Base-by-base conservation (phyloP, 163 green algal species). In the Coccomyxa subellipsoidea region DNA sequence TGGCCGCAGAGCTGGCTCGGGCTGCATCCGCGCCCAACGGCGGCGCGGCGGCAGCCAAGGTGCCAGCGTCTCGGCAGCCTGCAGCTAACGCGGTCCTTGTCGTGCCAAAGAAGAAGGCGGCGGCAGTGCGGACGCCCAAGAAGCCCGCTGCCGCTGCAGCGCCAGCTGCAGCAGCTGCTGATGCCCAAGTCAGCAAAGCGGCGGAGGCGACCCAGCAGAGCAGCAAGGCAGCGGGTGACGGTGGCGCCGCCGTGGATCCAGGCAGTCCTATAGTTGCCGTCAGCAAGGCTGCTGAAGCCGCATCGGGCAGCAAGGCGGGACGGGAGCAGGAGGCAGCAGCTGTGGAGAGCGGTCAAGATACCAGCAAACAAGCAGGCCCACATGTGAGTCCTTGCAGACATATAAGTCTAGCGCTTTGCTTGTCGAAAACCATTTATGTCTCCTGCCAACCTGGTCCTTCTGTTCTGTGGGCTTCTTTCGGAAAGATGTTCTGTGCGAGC, bases 1-100 rank as follows among this genome's bases (percentile, higher is more conserved):
- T 81, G 76, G 81, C 81, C 5, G 81, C 81, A 29, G 72, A 82
- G 75, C 35, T 81, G 75, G 81, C 81, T 4, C 37, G 75, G 27
- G 38, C 81, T 4, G 35, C 71, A 34, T 84, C 71, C 12, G 36
- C 37, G 47, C 72, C 71, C 36, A 54, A 78, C 10, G 69, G 38
- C 69, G 32, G n/a, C 9, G 10, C 36, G 32, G n/a, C 40, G 37
- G 79, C 69, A 54, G 79, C 70, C 27, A 38, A 79, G 25, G 38
- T 39, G 40, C n/a, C 69, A 76, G 31, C n/a, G 47, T 23, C 59
- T 35, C 78, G 54, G 66, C 27, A 73, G 66, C 66, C 66, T 18
- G 70, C 70, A 72, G n/a, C n/a, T 10, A 47, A 23, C 47, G 34
- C 25, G 10, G 77, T 34, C 10, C 77, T 73, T 8, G 32, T 75